Conservation (phyloP, 2,329 filamentous ascomycete species). For the Alternaria solani region DNA sequence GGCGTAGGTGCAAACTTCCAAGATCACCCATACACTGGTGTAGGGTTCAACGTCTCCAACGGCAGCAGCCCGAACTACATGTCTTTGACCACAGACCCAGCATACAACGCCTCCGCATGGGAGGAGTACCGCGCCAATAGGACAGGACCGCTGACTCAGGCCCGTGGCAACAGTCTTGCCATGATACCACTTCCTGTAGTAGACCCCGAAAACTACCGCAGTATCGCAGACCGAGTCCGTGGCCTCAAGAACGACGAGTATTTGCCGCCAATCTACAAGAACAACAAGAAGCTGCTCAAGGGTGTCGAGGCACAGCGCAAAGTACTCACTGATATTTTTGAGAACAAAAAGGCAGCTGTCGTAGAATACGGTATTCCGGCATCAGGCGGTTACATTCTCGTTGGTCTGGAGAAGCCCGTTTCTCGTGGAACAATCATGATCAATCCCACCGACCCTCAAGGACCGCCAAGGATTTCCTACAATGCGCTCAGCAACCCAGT, state of each 20-base stretch:
- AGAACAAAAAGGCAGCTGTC: conserved; percentile 32
- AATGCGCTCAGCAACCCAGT: conserved; percentile 43
- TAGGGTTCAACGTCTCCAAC: conserved; percentile 26
- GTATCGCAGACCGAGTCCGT: conserved; percentile 24
- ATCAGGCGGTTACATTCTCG: conserved; percentile 30
- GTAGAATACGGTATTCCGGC: conserved; percentile 48
- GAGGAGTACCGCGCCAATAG: conserved; percentile 34
- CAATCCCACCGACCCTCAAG: conserved; percentile 38
- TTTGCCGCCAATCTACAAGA: conserved; percentile 24
- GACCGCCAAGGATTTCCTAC: conserved; percentile 36
- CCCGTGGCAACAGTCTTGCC: conserved; percentile 37
- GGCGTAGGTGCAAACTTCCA: conserved; percentile 48
- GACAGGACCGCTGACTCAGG: conserved; percentile 38
- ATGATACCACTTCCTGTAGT: conserved; percentile 39
- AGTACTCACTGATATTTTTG: conserved; percentile 35
- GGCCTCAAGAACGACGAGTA: conserved; percentile 25
- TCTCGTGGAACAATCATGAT: conserved; percentile 50
- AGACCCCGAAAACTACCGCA: conserved; percentile 25
- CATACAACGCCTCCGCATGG: conserved; percentile 26
- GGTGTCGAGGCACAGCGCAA: conserved; percentile 40
- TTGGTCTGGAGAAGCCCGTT: conserved; percentile 49
- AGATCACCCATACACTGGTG: conserved; percentile 39
- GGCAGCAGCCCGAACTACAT: too few relatives aligned
- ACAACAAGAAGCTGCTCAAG: neutral
- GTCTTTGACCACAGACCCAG: too few relatives aligned